These are phyloP conservation scores for Irineochytrium annulatum DNA, from an alignment of 192 early-diverging fungal species.

Conservation along the genomic window DNA sequence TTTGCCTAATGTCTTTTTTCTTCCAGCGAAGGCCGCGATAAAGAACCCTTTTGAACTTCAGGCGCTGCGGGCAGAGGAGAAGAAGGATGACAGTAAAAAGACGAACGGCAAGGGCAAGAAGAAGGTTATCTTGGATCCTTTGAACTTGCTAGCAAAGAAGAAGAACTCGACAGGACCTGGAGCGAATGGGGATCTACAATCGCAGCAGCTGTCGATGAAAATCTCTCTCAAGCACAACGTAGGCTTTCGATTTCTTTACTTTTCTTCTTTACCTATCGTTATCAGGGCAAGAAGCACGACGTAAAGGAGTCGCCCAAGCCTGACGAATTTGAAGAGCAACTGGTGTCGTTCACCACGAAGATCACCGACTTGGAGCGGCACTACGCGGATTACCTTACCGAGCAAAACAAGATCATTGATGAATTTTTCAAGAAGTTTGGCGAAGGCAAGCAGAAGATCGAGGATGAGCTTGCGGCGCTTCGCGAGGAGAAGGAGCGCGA, in stretches of 20 bases:
- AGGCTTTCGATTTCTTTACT: not conserved
- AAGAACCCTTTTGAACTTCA: not conserved
- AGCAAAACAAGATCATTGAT: not conserved
- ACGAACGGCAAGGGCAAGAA: not conserved
- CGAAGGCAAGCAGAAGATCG: not conserved
- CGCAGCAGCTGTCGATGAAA: not conserved
- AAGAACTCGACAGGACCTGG: not conserved
- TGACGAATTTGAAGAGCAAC: constrained; percentile 2
- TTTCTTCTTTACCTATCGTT: not conserved
- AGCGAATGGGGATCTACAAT: not conserved
- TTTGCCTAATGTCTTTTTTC: not conserved
- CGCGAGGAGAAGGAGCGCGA: not conserved
- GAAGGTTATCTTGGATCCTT: not conserved
- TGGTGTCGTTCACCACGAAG: too few relatives aligned
- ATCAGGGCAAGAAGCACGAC: not conserved
- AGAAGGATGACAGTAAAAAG: not conserved
- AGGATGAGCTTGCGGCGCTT: too few relatives aligned
- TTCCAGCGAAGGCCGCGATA: not conserved
- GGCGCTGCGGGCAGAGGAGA: not conserved
- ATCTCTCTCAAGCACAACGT: not conserved
- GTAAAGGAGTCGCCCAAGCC: not conserved
- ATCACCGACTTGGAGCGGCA: not conserved
- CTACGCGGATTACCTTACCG: not conserved
- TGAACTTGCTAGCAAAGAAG: constrained; percentile 3
- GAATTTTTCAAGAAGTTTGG: not conserved